Percentiles rank a stretch among this genome's conserved stretches.
Conservation (phyloP, 129 eudicot genomes). For the Flaveria sonorensis region DNA sequence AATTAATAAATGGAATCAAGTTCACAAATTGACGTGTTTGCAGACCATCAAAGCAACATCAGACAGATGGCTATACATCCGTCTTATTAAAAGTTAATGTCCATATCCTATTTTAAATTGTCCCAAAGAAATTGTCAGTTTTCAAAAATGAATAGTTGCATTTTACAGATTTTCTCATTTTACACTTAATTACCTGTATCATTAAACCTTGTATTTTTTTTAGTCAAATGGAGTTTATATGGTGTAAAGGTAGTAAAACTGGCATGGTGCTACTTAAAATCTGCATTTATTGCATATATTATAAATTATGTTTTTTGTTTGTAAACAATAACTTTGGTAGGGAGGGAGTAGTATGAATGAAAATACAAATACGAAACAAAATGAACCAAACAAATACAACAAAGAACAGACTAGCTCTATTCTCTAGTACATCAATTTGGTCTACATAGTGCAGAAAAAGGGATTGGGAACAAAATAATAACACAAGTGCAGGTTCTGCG, state of each 20-base stretch:
- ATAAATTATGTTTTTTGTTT: neutral
- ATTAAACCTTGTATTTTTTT: neutral
- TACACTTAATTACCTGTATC: neutral
- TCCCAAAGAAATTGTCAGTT: neutral
- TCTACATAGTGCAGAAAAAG: conserved; percentile 10
- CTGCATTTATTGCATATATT: neutral
- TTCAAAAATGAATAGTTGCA: neutral
- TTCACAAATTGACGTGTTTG: conserved; percentile 3
- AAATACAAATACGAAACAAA: neutral
- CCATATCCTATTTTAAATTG: neutral
- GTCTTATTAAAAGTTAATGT: neutral
- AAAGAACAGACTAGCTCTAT: neutral
- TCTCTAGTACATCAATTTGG: neutral
- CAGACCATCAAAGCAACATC: conserved; percentile 1
- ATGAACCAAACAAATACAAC: conserved; percentile 10
- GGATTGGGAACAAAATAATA: neutral
- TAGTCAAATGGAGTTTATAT: neutral
- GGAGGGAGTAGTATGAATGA: neutral
- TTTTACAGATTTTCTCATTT: neutral
- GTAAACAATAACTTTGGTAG: neutral
- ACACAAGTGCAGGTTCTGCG: neutral
- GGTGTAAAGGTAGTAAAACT: neutral
- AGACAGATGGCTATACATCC: neutral
- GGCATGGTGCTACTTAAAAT: neutral
- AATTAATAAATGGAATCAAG: conserved; percentile 15